Evolutionary conservation across 225 moss, liverwort and hornwort genomes (phyloP), one percentile per base, ranked within the genome.

Genomic region (Rhytidiadelphus loreus): DNA sequence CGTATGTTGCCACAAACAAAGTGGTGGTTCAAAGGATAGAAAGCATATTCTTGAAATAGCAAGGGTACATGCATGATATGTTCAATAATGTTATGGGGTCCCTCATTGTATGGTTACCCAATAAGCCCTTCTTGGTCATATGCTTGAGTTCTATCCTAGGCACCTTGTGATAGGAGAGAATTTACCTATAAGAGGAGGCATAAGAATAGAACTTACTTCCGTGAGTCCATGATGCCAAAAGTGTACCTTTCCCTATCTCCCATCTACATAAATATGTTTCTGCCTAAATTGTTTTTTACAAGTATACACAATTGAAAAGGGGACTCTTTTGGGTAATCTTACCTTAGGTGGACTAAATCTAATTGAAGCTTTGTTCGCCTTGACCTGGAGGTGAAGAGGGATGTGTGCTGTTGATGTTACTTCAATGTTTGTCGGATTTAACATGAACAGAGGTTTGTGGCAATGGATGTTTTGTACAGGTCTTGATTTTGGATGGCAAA

Each of bases 401-500:
- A 28, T 35, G 69, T 41, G 68, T 57, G 9, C 11, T 43, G 43
- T 33, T 46, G 62, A 52, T 68, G 29, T 18, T 44, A 48, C 58
- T 57, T 59, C 46, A 66, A 50, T 76, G 41, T 25, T 82, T 62
- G 52, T 39, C 53, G 77, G 10, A 70, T 75, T 77, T 28, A 48
- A 62, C 50, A 23, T 69, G 66, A 72, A 83, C 29, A 81, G 33
- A 35, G 35, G 80, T 28, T 48, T 22, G 48, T 73, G 30, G n/a
- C 7, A 9, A 85, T 83, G 79, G 44, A 81, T 63, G 43, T 89
- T 83, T 46, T 82, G 44, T 71, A 16, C 87, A 97, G 96, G 97
- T 98, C 11, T 92, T 96, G 87, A 90, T 98, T 70, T 83, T 98
- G 91, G 98, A 98, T 62, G 97, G 98, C 48, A 98, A 98, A 91